A percentile compares a stretch with the other conserved stretches of the same genome.
phyloP scores from a whole-genome alignment of 2,329 filamentous ascomycete genomes.

The Botrytis aclada region DNA sequence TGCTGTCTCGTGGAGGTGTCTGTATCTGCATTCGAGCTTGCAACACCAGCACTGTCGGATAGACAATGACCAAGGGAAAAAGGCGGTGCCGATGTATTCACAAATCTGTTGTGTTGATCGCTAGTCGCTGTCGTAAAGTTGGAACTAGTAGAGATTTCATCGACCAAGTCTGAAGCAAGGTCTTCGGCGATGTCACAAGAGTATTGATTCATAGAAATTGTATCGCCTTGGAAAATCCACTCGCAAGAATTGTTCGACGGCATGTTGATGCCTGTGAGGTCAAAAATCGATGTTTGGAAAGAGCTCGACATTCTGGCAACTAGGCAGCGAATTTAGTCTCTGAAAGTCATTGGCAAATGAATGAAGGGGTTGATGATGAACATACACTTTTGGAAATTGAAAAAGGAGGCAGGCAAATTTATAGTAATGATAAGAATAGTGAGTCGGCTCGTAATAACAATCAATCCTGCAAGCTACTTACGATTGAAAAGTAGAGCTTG shows the following conservation, averaged over 20 bases:
- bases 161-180: not conserved
- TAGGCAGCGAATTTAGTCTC: not conserved
- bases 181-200: not conserved
- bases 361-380: not conserved
- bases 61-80: not conserved
- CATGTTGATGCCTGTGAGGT: not conserved
- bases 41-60: not conserved
- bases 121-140: not conserved
- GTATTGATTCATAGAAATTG: not conserved
- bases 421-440: not conserved
- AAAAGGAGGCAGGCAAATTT: not conserved
- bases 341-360: not conserved
- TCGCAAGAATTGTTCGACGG: not conserved
- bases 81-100: not conserved
- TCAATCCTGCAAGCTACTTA: not conserved
- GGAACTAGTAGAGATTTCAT: too few species aligned
- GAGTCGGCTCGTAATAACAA: not conserved
- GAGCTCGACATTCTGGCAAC: not conserved
- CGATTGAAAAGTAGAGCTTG: not conserved
- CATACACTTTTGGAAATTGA: not conserved
- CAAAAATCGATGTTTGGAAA: not conserved
- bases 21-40: not conserved
- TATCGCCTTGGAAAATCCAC: slow-evolving; percentile 5
- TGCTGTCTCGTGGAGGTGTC: not conserved
- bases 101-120: not conserved